These are phyloP conservation scores for Cladorrhinum sp. DNA, from an alignment of 2,329 filamentous ascomycete species.

Conservation along the genomic window DNA sequence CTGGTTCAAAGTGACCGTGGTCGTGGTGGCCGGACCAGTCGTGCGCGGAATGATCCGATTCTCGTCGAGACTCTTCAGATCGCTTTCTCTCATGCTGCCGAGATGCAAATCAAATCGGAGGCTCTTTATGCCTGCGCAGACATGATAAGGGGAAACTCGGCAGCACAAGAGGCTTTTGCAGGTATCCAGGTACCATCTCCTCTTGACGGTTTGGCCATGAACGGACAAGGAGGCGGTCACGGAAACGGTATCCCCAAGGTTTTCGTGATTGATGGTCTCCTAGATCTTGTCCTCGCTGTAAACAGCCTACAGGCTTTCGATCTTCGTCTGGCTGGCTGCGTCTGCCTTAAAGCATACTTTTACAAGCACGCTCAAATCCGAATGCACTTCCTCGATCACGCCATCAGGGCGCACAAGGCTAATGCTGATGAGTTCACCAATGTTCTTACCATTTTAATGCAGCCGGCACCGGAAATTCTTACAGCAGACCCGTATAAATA, in stretches of 20 bases:
- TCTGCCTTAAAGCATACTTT: slow-evolving; percentile 92
- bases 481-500: slow-evolving; percentile 77
- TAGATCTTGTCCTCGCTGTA: slow-evolving; percentile 75
- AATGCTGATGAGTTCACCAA: slow-evolving; percentile 83
- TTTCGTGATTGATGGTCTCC: slow-evolving; percentile 89
- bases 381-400: slow-evolving; percentile 61
- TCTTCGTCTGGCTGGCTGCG: slow-evolving; percentile 77
- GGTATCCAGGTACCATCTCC: slow-evolving; percentile 74
- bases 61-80: slow-evolving; percentile 77
- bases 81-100: slow-evolving; percentile 71
- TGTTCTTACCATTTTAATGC: slow-evolving; percentile 77
- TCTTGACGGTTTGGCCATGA: slow-evolving; percentile 39
- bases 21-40: slow-evolving; percentile 1
- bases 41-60: slow-evolving; percentile 48
- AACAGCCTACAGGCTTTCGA: slow-evolving; percentile 68
- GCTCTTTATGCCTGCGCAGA: slow-evolving; percentile 84
- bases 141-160: slow-evolving; percentile 76
- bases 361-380: slow-evolving; percentile 76
- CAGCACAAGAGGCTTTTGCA: slow-evolving; percentile 84
- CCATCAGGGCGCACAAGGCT: slow-evolving; percentile 80
- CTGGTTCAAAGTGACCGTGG: slow-evolving; percentile 12
- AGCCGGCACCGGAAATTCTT: slow-evolving; percentile 58
- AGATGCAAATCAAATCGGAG: slow-evolving; percentile 78
- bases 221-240: slow-evolving; percentile 44
- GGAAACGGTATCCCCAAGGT: slow-evolving; percentile 57